Percentiles rank a stretch among this genome's conserved stretches.
Evolutionary conservation across 805 yeast species (phyloP).

Genomic region (Yamadazyma sp.): DNA sequence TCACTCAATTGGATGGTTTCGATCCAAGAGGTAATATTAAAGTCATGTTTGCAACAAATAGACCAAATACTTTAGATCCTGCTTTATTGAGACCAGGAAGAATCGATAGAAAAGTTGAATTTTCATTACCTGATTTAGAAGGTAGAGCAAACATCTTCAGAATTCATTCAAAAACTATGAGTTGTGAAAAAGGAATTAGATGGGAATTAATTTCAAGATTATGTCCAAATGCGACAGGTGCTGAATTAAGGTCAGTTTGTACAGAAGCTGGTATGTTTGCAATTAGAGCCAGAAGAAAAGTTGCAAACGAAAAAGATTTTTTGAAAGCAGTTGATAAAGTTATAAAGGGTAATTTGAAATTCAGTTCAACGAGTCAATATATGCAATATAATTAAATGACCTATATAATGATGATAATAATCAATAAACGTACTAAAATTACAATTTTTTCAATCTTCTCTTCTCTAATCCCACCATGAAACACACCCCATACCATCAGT

Average conservation of each 20-base stretch:
- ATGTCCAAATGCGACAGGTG: slow-evolving; percentile 98
- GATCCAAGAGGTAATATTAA: slow-evolving; percentile 98
- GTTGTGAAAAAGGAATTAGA: slow-evolving; percentile 94
- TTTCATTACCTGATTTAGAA: slow-evolving; percentile 92
- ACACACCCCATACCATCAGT: slow-evolving; percentile 96
- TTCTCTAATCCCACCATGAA: slow-evolving; percentile 84
- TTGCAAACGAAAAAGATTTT: slow-evolving; percentile 97
- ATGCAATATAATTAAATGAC: slow-evolving; percentile 85
- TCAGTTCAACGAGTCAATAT: slow-evolving; percentile 94
- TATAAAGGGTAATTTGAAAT: slow-evolving; percentile 96
- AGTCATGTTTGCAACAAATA: slow-evolving; percentile 98
- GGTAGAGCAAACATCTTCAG: slow-evolving; percentile 98
- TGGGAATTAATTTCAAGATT: slow-evolving; percentile 98
- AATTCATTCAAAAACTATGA: slow-evolving; percentile 96
- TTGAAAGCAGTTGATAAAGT: slow-evolving; percentile 97
- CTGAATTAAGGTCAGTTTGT: slow-evolving; percentile 96
- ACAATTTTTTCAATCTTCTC: not conserved
- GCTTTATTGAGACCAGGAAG: slow-evolving; percentile 98
- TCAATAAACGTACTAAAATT: slow-evolving; percentile 1
- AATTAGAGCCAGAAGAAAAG: slow-evolving; percentile 95
- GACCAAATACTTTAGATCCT: slow-evolving; percentile 97
- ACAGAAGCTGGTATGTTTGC: slow-evolving; percentile 99
- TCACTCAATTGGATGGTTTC: slow-evolving; percentile 96
- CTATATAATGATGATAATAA: slow-evolving; percentile 4
- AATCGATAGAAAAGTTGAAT: slow-evolving; percentile 97